Base-by-base conservation (phyloP, 75 land plant species). In the Sequoia sempervirens region DNA sequence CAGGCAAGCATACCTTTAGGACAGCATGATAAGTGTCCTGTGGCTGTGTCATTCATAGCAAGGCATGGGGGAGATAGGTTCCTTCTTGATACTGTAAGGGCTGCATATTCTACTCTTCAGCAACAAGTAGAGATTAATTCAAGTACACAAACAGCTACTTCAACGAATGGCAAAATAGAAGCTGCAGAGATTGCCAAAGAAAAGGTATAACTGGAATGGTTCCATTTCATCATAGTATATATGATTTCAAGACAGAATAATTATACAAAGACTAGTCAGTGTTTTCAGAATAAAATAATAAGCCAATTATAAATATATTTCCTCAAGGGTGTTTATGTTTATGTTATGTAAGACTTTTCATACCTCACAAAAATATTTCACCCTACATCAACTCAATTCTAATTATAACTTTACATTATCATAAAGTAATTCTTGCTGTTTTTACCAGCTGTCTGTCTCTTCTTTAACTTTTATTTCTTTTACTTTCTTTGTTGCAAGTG, bases 1-100 rank as follows among this genome's bases (percentile, higher is more conserved):
- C 83, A 96, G 99, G 99, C 92, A 37, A 90, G 91, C 9, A 74
- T 95, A 53, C 99, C 99, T 1, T 37, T 95, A 9, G 99, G 97
- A 72, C 82, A 75, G 40, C 81, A 89, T 88, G 93, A 91, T 37
- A 93, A 91, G 52, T 86, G 84, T 50, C 99, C 99, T 45, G 84
- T 91, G 17, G 93, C 97, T 14, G 94, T 96, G 17, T 95, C 99
- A n/a, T 83, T 96, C 70, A 81, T 96, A 20, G 97, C 97, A 72
- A 93, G 90, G 79, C 91, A 95, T 83, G 96, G 95, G 13, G 93
- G 92, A 81, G 99, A 96, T 86, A 84, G 92, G 5, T 93, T 96
- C 85, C 84, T 96, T 52, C 79, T 96, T 70, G 93, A 95, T 84
- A 81, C 86, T 23, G 85, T 90, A 47, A 82, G 89, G 43, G 79